Evolutionary conservation across 129 eudicot genomes (phyloP).

Genomic region (Sambucus nigra): DNA sequence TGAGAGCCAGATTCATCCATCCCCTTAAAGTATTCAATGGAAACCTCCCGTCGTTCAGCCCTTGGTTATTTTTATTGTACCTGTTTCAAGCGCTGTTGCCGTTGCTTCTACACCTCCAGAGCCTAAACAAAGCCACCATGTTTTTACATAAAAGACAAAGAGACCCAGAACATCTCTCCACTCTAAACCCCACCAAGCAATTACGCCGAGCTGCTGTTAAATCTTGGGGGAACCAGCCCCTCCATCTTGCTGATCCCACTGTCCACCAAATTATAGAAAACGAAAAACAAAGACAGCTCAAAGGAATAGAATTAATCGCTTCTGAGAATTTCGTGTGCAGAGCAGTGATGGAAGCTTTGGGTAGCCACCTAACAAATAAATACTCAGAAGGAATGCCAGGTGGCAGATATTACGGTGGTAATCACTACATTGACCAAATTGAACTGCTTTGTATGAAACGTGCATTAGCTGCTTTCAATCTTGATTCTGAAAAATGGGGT

Average conservation of each 20-base stretch:
- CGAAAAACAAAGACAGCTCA: conserved; percentile 41
- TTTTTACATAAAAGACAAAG: no score
- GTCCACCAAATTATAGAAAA: conserved; percentile 31
- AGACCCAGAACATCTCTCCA: no score
- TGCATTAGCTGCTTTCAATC: conserved; percentile 23
- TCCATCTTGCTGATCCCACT: conserved; percentile 32
- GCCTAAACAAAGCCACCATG: no score
- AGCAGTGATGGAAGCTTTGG: conserved; percentile 36
- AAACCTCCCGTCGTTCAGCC: no score
- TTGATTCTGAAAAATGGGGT: conserved; percentile 29
- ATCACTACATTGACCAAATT: conserved; percentile 30
- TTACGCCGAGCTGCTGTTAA: conserved; percentile 24
- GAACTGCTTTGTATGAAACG: conserved; percentile 22
- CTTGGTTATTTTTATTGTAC: no score
- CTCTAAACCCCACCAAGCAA: no score
- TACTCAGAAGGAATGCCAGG: conserved; percentile 42
- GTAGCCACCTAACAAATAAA: conserved; percentile 25
- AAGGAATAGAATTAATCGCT: no score
- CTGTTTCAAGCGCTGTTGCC: no score
- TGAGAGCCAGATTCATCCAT: no score
- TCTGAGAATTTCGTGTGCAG: conserved; percentile 28
- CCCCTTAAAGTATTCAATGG: no score
- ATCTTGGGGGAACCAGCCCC: conserved; percentile 38
- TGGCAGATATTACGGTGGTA: conserved; percentile 29
- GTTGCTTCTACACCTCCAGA: no score